These are phyloP conservation scores for Hyaloperonospora brassicae DNA, from an alignment of 352 stramenopile genomes.

Conservation along the genomic window DNA sequence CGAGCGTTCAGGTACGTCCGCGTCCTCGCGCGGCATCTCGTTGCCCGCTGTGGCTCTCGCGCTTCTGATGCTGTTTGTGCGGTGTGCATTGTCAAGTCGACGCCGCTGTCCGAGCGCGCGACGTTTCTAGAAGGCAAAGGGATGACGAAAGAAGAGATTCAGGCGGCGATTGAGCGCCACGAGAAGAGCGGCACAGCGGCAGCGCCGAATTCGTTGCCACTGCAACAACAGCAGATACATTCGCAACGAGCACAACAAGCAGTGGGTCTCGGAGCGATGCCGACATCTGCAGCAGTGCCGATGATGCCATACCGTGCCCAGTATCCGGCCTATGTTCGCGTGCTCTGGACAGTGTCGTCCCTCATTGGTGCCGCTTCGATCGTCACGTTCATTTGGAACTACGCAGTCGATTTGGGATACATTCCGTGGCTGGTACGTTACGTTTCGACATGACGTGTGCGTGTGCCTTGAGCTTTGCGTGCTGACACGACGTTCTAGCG, in stretches of 20 bases:
- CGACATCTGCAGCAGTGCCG: constrained; percentile 40
- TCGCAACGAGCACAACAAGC: neutral
- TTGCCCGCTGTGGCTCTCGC: no score
- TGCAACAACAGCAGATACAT: constrained; percentile 8
- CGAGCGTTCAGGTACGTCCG: constrained; percentile 57
- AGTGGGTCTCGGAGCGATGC: constrained; percentile 20
- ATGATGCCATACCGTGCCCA: constrained; percentile 30
- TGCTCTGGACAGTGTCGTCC: constrained; percentile 66
- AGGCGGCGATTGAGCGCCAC: constrained; percentile 63
- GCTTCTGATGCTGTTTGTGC: neutral
- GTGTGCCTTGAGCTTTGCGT: neutral
- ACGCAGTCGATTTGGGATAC: constrained; percentile 57
- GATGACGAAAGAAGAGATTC: constrained; percentile 74
- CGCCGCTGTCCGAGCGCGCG: constrained; percentile 66
- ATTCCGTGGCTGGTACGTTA: constrained; percentile 53
- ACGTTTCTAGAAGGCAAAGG: constrained; percentile 77
- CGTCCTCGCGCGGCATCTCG: no score
- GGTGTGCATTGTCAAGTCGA: constrained; percentile 19
- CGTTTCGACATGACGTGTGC: neutral
- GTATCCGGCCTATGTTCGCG: constrained; percentile 51
- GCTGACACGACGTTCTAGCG: constrained; percentile 17
- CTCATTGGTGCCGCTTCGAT: constrained; percentile 62
- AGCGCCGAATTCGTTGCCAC: neutral
- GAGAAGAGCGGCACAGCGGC: constrained; percentile 24
- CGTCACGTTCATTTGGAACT: constrained; percentile 69